A percentile compares a stretch with the other conserved stretches of the same genome.
phyloP scores from a whole-genome alignment of 148 eudicot species.

The Rhododendron williamsianum region DNA sequence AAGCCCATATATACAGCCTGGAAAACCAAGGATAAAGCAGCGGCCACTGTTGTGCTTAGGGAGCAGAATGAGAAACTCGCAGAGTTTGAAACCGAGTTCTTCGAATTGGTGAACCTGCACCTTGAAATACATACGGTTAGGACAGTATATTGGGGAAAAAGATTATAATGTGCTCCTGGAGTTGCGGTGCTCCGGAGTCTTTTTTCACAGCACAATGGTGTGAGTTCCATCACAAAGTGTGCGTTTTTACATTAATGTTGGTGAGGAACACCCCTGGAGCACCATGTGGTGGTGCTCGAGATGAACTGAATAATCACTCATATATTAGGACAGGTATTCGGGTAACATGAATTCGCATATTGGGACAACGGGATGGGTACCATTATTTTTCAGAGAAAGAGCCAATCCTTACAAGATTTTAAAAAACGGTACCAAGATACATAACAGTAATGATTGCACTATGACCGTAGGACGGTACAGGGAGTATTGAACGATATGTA shows the following conservation, averaged over 20 bases:
- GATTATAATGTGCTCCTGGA: no score
- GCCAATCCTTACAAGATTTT: not conserved
- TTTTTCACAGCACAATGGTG: not conserved
- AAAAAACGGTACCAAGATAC: not conserved
- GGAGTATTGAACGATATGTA: not conserved
- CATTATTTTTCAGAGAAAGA: not conserved
- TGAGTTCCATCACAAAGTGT: not conserved
- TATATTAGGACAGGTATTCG: not conserved
- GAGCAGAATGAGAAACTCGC: conserved; percentile 6
- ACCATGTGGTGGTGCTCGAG: not conserved
- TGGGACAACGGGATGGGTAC: no score
- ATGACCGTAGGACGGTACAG: not conserved
- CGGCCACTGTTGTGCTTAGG: conserved; percentile 34
- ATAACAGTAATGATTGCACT: not conserved
- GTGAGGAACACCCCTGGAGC: not conserved
- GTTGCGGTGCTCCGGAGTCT: no score
- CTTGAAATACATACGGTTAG: not conserved
- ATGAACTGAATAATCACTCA: no score
- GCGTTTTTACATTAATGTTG: no score
- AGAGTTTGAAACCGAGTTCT: conserved; percentile 39
- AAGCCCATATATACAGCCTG: not conserved
- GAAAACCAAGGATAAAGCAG: not conserved
- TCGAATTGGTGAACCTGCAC: conserved; percentile 46
- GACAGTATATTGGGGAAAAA: not conserved
- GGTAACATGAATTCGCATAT: not conserved